These are phyloP conservation scores for Amanita jacksonii DNA, from an alignment of 768 basidiomycete species.

Conservation along the genomic window DNA sequence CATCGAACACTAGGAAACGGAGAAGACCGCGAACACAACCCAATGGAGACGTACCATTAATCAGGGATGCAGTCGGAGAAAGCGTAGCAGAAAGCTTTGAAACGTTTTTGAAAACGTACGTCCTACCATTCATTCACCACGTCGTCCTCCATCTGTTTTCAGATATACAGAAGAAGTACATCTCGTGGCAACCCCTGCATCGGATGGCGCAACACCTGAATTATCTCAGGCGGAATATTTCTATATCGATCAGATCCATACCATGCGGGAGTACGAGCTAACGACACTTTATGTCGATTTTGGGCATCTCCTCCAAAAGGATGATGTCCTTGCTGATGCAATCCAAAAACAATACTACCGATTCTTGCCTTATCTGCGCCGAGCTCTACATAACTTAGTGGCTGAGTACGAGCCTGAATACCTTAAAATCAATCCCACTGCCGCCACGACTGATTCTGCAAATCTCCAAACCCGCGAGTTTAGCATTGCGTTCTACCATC, in stretches of 20 bases:
- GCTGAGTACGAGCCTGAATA: conserved; percentile 88
- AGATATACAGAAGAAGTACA: conserved; percentile 83
- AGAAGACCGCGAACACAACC: conserved; percentile 41
- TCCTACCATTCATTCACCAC: conserved; percentile 10
- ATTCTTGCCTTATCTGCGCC: conserved; percentile 89
- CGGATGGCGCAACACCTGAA: conserved; percentile 54
- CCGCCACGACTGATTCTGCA: conserved; percentile 78
- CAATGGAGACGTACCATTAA: conserved; percentile 69
- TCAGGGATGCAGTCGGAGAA: conserved; percentile 92
- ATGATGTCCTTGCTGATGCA: conserved; percentile 90
- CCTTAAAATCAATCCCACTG: conserved; percentile 86
- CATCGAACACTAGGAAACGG: conserved; percentile 24
- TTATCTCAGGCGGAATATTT: conserved; percentile 53
- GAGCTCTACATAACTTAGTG: conserved; percentile 85
- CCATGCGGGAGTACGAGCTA: conserved; percentile 89
- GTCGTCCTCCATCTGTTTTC: conserved; percentile 10
- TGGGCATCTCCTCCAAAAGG: conserved; percentile 77
- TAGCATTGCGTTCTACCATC: conserved; percentile 88
- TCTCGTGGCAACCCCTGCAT: conserved; percentile 71
- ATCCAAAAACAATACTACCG: conserved; percentile 95
- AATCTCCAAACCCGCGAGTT: conserved; percentile 92
- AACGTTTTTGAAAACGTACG: conserved; percentile 84
- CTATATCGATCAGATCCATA: conserved; percentile 90
- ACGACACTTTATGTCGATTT: conserved; percentile 97
- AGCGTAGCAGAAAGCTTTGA: conserved; percentile 90